Evolutionary conservation across 495 filamentous ascomycete species (phyloP).

Genomic region (Filosporella fistucella): DNA sequence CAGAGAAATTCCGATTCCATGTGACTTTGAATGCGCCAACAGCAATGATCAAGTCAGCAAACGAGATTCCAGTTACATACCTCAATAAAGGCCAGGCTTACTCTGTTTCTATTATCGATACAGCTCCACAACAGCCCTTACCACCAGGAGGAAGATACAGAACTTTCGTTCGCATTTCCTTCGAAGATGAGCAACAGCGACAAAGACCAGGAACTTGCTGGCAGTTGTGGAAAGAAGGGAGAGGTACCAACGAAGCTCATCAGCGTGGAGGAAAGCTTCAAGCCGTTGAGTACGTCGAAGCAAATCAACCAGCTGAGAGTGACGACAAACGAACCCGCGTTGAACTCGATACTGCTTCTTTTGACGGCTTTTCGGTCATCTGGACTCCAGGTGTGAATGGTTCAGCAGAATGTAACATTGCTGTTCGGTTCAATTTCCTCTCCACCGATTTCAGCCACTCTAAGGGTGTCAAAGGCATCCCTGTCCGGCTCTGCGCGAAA

Average conservation of each 20-base stretch:
- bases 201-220: conserved; percentile 78
- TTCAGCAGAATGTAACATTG: conserved; percentile 67
- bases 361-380: conserved; percentile 86
- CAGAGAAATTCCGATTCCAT: conserved; percentile 80
- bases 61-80: conserved; percentile 92
- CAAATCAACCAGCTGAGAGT: conserved; percentile 62
- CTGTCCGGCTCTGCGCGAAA: conserved; percentile 87
- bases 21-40: conserved; percentile 89
- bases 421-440: conserved; percentile 94
- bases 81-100: conserved; percentile 97
- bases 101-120: conserved; percentile 73
- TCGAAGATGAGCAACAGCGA: conserved; percentile 89
- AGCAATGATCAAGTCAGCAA: conserved; percentile 84
- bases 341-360: conserved; percentile 76
- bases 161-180: conserved; percentile 86
- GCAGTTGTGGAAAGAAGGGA: conserved; percentile 94
- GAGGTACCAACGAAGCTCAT: conserved; percentile 84
- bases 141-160: conserved; percentile 60
- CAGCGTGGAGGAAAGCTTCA: conserved; percentile 82
- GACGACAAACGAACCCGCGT: conserved; percentile 66
- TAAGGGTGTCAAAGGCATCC: conserved; percentile 95
- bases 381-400: conserved; percentile 71
- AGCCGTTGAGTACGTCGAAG: conserved; percentile 90
- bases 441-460: conserved; percentile 98
- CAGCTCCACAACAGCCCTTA: conserved; percentile 39